These are phyloP conservation scores for Mycena rebaudengoi DNA, from an alignment of 768 basidiomycete species.

Conservation along the genomic window DNA sequence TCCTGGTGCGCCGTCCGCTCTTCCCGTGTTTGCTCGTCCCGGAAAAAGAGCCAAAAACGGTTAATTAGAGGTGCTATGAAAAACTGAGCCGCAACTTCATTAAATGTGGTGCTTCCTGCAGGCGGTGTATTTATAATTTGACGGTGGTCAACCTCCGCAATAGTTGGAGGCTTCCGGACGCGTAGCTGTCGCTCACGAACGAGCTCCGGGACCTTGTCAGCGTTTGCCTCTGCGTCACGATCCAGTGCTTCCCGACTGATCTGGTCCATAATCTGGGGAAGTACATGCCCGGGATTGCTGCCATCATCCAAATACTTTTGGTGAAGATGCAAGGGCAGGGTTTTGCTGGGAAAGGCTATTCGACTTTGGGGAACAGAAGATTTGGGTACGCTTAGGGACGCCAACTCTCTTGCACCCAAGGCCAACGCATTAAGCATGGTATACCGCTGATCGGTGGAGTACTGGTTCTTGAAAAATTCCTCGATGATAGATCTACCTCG, in stretches of 20 bases:
- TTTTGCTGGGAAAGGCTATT: constrained; percentile 82
- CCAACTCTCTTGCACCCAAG: constrained; percentile 86
- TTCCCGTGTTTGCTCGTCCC: constrained; percentile 83
- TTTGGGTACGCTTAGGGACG: constrained; percentile 51
- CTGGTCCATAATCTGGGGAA: constrained; percentile 68
- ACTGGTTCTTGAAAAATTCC: constrained; percentile 94
- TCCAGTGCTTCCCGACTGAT: constrained; percentile 73
- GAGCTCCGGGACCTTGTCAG: constrained; percentile 65
- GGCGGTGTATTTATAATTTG: constrained; percentile 4
- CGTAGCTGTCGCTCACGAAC: constrained; percentile 80
- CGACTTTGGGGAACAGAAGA: constrained; percentile 40
- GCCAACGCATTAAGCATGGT: constrained; percentile 88
- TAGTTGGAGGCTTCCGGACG: constrained; percentile 57
- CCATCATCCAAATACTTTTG: constrained; percentile 64
- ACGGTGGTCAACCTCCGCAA: constrained; percentile 51
- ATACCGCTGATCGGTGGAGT: constrained; percentile 86
- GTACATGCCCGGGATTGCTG: constrained; percentile 48
- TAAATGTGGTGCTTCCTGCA: constrained; percentile 53
- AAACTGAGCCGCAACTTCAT: constrained; percentile 81
- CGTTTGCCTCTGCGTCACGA: constrained; percentile 61
- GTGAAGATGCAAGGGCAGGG: constrained; percentile 77
- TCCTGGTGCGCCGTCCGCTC: constrained; percentile 68
- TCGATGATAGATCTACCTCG: constrained; percentile 77
- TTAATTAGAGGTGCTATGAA: constrained; percentile 93
- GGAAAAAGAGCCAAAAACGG: constrained; percentile 94